phyloP scores from a whole-genome alignment of 257 asterid species.

The Scutellaria barbata region DNA sequence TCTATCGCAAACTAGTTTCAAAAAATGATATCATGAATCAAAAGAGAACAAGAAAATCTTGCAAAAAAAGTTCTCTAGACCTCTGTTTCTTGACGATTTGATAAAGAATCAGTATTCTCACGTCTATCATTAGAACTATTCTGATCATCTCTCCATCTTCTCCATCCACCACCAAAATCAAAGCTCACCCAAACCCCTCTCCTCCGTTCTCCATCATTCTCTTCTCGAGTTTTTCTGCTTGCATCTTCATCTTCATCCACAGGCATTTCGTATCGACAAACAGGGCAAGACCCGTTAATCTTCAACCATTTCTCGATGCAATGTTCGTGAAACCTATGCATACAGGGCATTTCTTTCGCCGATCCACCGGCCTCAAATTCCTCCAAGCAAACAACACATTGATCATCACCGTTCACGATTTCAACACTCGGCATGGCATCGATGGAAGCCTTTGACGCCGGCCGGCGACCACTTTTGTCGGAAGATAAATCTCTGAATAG shows the following conservation, averaged over 20 bases:
- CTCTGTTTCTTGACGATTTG: conserved; percentile 25
- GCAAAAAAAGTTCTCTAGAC: background rate
- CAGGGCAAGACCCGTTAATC: conserved; percentile 63
- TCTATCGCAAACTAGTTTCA: background rate
- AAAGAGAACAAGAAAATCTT: background rate
- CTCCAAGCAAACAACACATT: conserved; percentile 61
- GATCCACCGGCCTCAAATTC: conserved; percentile 43
- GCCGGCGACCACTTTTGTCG: conserved; percentile 43
- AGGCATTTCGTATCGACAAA: conserved; percentile 64
- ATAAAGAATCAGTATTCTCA: conserved; percentile 4
- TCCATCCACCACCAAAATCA: conserved; percentile 28
- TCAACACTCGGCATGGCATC: conserved; percentile 51
- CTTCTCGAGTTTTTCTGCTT: background rate
- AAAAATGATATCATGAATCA: background rate
- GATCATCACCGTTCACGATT: conserved; percentile 33
- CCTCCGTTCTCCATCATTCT: conserved; percentile 38
- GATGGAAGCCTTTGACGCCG: conserved; percentile 63
- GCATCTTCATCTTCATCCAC: conserved; percentile 43
- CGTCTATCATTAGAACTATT: background rate
- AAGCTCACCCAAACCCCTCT: conserved; percentile 53
- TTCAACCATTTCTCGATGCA: conserved; percentile 64
- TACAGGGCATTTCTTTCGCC: conserved; percentile 70
- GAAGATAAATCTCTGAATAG: conserved; percentile 32
- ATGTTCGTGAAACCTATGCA: conserved; percentile 57
- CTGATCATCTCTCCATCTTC: conserved; percentile 34